Evolutionary conservation across 345 rosid species (phyloP).

Genomic region (Laguncularia racemosa): DNA sequence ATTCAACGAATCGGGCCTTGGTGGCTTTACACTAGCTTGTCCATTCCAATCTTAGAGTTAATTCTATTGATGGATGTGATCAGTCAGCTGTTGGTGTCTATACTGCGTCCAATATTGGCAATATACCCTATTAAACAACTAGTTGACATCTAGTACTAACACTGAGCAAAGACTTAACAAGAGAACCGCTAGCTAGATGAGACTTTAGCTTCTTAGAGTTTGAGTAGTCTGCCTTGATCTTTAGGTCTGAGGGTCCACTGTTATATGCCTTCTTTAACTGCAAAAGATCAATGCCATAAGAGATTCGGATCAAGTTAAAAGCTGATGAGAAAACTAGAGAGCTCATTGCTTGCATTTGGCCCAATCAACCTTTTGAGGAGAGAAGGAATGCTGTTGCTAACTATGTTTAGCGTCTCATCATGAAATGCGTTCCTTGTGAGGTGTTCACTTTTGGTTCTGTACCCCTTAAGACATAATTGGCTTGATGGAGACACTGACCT

Average conservation of each 20-base stretch:
- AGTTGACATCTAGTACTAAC: conserved; percentile 89
- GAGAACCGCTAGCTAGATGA: conserved; percentile 79
- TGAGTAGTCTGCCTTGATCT: conserved; percentile 94
- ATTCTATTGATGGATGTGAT: too few species aligned
- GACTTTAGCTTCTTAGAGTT: conserved; percentile 89
- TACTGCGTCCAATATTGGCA: too few species aligned
- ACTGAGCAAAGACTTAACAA: conserved; percentile 90
- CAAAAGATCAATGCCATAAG: conserved; percentile 70
- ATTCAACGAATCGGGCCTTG: too few species aligned
- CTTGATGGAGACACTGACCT: conserved; percentile 99
- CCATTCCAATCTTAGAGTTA: too few species aligned
- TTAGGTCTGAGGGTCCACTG: conserved; percentile 93
- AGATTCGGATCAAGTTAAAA: conserved; percentile 70
- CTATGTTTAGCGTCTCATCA: conserved; percentile 72
- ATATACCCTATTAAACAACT: conserved; percentile 99
- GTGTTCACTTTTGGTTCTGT: conserved; percentile 97
- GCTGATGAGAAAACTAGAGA: conserved; percentile 80
- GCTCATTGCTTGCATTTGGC: conserved; percentile 83
- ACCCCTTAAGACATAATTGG: conserved; percentile 89
- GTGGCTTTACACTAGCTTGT: too few species aligned
- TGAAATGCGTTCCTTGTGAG: conserved; percentile 70
- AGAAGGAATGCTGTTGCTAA: conserved; percentile 79
- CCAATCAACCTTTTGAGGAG: conserved; percentile 67
- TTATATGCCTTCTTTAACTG: conserved; percentile 94
- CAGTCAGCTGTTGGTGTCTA: too few species aligned